Percentiles rank a stretch among this genome's conserved stretches.
Conservation (phyloP, 345 rosid genomes). For the Trapa incisa region DNA sequence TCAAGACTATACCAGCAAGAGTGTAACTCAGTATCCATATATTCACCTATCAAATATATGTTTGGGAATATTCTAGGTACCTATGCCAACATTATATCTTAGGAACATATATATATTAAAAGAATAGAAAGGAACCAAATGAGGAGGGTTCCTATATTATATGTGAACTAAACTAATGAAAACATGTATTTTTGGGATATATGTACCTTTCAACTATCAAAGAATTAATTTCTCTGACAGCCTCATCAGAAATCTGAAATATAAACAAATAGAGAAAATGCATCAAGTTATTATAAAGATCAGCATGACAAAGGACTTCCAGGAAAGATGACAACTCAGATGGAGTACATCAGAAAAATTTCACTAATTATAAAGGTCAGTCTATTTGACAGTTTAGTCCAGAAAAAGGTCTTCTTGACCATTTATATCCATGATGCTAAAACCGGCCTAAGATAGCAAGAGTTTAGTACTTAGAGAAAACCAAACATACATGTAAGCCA, state of each 20-base stretch:
- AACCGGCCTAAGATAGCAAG: not conserved
- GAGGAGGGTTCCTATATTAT: not conserved
- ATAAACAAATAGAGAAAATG: conserved; percentile 12
- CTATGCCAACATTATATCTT: not conserved
- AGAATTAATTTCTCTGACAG: conserved; percentile 58
- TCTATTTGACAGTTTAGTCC: not conserved
- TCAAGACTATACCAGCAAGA: not conserved
- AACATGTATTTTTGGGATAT: not conserved
- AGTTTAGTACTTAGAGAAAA: conserved; percentile 9
- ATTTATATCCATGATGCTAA: not conserved
- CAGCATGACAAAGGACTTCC: not conserved
- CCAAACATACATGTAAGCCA: conserved; percentile 78
- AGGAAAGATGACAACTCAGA: not conserved
- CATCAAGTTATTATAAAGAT: conserved; percentile 1
- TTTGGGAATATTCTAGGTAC: not conserved
- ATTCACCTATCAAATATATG: not conserved
- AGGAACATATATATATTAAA: not conserved
- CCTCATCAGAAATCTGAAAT: conserved; percentile 78
- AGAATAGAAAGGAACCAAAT: not conserved
- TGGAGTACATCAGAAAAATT: not conserved
- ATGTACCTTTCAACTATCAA: conserved; percentile 59
- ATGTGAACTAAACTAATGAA: too few relatives aligned
- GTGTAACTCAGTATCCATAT: not conserved
- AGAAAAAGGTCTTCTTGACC: not conserved
- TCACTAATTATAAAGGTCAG: not conserved